A percentile compares a stretch with the other conserved stretches of the same genome.
Conservation (phyloP, 441 rosid genomes). For the Populus tomentosa region DNA sequence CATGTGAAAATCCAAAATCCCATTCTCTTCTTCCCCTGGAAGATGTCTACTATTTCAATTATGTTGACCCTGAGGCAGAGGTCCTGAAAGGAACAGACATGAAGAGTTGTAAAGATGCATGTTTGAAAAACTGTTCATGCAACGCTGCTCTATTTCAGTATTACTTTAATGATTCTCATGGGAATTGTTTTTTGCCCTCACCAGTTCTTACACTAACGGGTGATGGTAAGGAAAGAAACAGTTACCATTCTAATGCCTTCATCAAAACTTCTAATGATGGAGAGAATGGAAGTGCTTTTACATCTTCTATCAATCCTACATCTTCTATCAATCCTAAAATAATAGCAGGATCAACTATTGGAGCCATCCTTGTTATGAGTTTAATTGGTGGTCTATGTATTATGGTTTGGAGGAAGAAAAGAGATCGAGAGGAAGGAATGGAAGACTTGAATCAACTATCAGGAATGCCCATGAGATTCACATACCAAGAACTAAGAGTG, state of each 20-base stretch:
- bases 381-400: neutral
- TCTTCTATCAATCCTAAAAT: neutral
- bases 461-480: neutral
- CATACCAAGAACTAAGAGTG: no score
- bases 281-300: neutral
- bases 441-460: slow-evolving; percentile 1
- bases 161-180: neutral
- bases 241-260: neutral
- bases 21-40: neutral
- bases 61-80: neutral
- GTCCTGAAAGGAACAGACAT: neutral
- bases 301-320: no score
- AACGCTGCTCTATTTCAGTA: neutral
- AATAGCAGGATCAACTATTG: neutral
- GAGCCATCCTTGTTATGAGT: neutral
- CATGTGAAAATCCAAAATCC: neutral
- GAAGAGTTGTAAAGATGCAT: slow-evolving; percentile 4
- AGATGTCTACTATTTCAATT: neutral
- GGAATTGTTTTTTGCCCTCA: neutral
- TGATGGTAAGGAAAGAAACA: neutral
- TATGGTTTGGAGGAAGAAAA: neutral
- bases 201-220: slow-evolving; percentile 1
- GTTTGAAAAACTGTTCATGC: slow-evolving; percentile 4
- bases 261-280: neutral
- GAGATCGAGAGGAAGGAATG: neutral